phyloP scores from a whole-genome alignment of 1,284 basidiomycete genomes.

The Schizophyllum amplum region DNA sequence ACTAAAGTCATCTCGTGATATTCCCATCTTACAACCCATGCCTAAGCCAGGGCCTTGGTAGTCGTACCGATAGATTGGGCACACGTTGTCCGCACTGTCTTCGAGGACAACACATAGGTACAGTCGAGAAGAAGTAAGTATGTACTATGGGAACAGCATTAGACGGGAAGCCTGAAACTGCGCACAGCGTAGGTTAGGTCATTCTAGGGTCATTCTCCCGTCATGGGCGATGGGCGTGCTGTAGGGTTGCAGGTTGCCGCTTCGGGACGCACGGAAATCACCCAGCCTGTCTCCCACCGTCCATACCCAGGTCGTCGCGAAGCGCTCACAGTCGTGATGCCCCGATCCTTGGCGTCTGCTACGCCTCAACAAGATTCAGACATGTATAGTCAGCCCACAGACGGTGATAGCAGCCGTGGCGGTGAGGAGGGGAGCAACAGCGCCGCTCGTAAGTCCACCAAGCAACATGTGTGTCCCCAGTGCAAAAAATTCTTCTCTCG shows the following conservation, averaged over 20 bases:
- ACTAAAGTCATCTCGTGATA: too few species aligned
- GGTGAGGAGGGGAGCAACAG: background rate
- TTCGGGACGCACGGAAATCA: background rate
- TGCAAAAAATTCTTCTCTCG: constrained; percentile 55
- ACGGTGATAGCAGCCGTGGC: background rate
- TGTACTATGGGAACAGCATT: background rate
- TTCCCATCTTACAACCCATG: too few species aligned
- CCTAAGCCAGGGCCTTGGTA: too few species aligned
- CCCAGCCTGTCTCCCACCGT: background rate
- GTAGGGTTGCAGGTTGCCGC: too few species aligned
- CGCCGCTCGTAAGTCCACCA: background rate
- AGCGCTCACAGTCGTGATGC: background rate
- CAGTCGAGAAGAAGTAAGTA: too few species aligned
- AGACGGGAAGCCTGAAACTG: background rate
- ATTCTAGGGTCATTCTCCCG: background rate
- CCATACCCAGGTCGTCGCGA: background rate
- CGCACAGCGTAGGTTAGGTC: background rate
- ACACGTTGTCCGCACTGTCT: background rate
- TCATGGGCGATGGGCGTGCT: background rate
- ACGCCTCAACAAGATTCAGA: too few species aligned
- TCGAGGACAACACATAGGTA: background rate
- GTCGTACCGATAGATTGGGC: background rate
- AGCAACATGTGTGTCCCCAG: constrained; percentile 36
- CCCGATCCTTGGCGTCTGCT: too few species aligned
- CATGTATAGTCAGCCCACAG: background rate